Conservation (phyloP, 2,329 filamentous ascomycete genomes). For the Lecanoromycetidae sp. region DNA sequence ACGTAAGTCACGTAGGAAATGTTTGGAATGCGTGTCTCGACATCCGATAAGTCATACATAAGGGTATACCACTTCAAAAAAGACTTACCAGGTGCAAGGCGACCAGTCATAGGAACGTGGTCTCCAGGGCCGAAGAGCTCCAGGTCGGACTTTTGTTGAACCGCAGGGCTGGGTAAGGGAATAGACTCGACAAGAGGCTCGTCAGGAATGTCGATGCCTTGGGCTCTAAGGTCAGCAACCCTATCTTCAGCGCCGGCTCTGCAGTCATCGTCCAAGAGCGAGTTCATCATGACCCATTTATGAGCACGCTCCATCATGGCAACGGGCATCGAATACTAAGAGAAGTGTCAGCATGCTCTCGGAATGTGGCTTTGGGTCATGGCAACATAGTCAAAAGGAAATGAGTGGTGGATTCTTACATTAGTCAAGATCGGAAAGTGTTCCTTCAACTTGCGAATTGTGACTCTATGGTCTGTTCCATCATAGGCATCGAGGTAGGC, state of each 20-base stretch:
- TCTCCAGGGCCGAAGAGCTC: neutral
- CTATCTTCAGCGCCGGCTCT: neutral
- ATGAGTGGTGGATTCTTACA: neutral
- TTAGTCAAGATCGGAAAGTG: neutral
- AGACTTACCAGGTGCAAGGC: neutral
- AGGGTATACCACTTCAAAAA: too few species aligned
- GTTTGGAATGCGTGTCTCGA: too few species aligned
- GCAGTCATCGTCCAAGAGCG: too few species aligned
- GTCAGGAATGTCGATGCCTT: neutral
- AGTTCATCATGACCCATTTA: too few species aligned
- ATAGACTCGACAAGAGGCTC: neutral
- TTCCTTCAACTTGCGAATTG: too few species aligned
- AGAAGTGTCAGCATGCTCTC: neutral
- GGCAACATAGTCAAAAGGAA: too few species aligned
- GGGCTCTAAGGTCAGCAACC: neutral
- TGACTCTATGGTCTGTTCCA: too few species aligned
- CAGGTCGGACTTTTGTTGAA: neutral
- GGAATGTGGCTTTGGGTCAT: too few species aligned
- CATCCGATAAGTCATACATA: too few species aligned
- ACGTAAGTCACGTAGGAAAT: too few species aligned
- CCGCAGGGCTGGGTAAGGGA: neutral
- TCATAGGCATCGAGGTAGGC: too few species aligned
- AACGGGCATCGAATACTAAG: neutral
- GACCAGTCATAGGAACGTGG: neutral
- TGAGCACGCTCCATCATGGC: constrained; percentile 14